Base-by-base conservation (phyloP, 345 rosid genomes). In the Lepidium sativum region DNA sequence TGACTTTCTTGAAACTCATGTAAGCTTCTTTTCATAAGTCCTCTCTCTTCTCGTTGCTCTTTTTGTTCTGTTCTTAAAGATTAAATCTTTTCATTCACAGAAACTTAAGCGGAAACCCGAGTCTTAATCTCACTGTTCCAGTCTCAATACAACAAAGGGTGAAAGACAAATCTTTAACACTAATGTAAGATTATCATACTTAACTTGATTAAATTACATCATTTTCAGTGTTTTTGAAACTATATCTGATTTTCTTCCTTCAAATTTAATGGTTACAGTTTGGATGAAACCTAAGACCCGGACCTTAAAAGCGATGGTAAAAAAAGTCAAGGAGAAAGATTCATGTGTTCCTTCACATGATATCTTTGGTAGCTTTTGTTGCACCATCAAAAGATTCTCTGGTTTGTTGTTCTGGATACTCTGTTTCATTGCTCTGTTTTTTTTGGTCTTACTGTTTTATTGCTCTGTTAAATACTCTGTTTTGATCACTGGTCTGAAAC, bases 1-100 rank as follows among this genome's bases (percentile, higher is more conserved):
- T 82, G 72, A 15, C 68, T 11, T 67, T 47, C 33, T 56, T 85
- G 61, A 79, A 38, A 48, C 5, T 61, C 55, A 47, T 85, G 84
- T 82, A 60, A 78, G 91, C 14, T 56, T 37, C 47, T 35, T 1
- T 34, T 21, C 21, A 2, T 14, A 20, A 6, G 6, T 18, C 4
- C 17, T 1, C 4, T 5, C 0, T 38, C 62, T 56, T 31, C 2
- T 10, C 12, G 11, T 4, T 21, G 20, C 27, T 2, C 18, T n/a
- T 56, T 3, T 56, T 12, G 42, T 55, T 18, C 29, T 37, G n/a
- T 0, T 38, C 3, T 3, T 2, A 38, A n/a, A 21, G 13, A 18
- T 18, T 45, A 0, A 8, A 1, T 10, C 0, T 1, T 60, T 32
- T 62, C n/a, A 20, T 7, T 31, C 6, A 6, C 45, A 63, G 68